Percentiles rank a stretch among this genome's conserved stretches.
Conservation (phyloP, 176 grass and related monocot genomes). For the Rhipidocladum racemiflorum region DNA sequence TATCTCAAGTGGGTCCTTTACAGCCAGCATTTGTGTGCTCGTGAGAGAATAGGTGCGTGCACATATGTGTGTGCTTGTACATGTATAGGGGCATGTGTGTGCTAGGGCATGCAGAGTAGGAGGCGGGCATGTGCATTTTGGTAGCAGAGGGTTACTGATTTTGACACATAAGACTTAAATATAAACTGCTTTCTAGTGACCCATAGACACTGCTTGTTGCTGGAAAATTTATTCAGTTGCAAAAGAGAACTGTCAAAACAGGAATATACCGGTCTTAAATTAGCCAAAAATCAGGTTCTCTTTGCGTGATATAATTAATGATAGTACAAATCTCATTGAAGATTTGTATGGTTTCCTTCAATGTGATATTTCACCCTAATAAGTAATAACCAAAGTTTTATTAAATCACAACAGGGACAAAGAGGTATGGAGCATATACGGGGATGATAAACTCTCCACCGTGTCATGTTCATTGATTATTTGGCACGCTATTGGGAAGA, state of each 20-base stretch:
- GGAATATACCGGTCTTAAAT: background rate
- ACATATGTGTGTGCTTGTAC: background rate
- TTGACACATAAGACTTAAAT: background rate
- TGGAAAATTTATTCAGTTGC: background rate
- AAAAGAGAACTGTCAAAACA: background rate
- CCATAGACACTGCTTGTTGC: background rate
- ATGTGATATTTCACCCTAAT: background rate
- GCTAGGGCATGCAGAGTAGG: background rate
- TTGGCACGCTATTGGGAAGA: background rate
- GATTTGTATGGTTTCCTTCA: background rate
- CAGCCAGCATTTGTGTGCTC: background rate
- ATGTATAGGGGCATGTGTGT: background rate
- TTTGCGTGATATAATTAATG: background rate
- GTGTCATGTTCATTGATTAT: no score
- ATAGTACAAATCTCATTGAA: background rate
- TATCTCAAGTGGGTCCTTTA: background rate
- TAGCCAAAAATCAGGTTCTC: background rate
- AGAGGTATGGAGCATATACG: background rate
- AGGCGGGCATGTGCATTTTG: background rate
- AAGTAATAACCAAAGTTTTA: background rate
- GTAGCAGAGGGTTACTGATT: background rate
- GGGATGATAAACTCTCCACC: background rate
- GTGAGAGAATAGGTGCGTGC: background rate
- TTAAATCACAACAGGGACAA: background rate
- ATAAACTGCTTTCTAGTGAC: conserved; percentile 14